Evolutionary conservation across 345 rosid species (phyloP).

Genomic region (Citrus australasica): DNA sequence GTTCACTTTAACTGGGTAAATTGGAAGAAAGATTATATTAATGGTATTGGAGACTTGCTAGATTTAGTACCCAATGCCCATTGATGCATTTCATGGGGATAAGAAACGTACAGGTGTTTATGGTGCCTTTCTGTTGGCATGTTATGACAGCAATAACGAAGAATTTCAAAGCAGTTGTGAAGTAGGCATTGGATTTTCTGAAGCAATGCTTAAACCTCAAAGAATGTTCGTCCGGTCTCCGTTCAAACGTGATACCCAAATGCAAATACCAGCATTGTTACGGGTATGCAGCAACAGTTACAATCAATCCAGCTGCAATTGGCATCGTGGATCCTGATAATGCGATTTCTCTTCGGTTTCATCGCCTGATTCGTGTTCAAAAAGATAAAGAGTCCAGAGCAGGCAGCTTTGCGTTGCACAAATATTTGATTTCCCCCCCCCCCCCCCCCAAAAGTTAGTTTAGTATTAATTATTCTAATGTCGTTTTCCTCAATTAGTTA

Average conservation of each 20-base stretch:
- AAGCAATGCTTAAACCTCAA: slow-evolving; percentile 51
- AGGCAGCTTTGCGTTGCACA: neutral
- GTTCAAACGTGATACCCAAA: slow-evolving; percentile 58
- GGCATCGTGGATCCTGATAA: slow-evolving; percentile 78
- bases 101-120: slow-evolving; percentile 91
- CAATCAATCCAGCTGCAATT: slow-evolving; percentile 46
- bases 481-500: too few species aligned
- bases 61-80: slow-evolving; percentile 70
- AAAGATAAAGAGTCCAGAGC: slow-evolving; percentile 77
- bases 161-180: slow-evolving; percentile 91
- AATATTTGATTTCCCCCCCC: neutral
- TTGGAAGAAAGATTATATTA: slow-evolving; percentile 95
- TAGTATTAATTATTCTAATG: too few species aligned
- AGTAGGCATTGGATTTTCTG: slow-evolving; percentile 92
- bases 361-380: slow-evolving; percentile 72
- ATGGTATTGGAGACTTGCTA: slow-evolving; percentile 84
- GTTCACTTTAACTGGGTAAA: slow-evolving; percentile 76
- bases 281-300: neutral
- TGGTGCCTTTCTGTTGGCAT: slow-evolving; percentile 93
- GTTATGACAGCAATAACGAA: slow-evolving; percentile 71
- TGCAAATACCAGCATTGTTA: neutral
- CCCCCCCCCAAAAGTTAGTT: too few species aligned
- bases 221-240: slow-evolving; percentile 76
- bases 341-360: slow-evolving; percentile 91
- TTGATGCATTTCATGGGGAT: slow-evolving; percentile 92